Percentiles rank a stretch among this genome's conserved stretches.
Evolutionary conservation across 805 yeast genomes (phyloP).

Genomic region (Maudiozyma serrabonitensis): DNA sequence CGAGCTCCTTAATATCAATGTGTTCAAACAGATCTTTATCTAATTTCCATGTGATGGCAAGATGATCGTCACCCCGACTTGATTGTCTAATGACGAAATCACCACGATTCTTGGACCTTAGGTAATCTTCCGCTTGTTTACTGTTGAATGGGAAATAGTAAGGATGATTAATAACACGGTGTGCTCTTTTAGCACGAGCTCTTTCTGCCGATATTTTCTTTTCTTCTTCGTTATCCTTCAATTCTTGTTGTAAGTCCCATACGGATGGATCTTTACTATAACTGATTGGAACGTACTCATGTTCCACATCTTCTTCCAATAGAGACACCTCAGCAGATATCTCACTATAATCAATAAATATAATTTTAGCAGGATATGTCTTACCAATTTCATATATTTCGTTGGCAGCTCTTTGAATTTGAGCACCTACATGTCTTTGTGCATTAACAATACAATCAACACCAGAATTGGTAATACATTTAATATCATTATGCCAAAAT

Average conservation of each 20-base stretch:
- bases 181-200: conserved; percentile 54
- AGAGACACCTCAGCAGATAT: conserved; percentile 69
- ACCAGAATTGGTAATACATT: conserved; percentile 46
- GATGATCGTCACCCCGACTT: conserved; percentile 75
- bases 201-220: conserved; percentile 43
- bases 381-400: conserved; percentile 51
- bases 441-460: conserved; percentile 51
- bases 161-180: conserved; percentile 82
- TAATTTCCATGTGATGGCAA: conserved; percentile 94
- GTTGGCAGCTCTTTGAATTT: conserved; percentile 37
- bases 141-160: conserved; percentile 75
- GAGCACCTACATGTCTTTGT: conserved; percentile 37
- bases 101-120: conserved; percentile 84
- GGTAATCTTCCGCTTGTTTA: conserved; percentile 83
- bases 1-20: conserved; percentile 71
- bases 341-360: conserved; percentile 59
- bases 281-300: conserved; percentile 33
- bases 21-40: conserved; percentile 88
- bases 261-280: conserved; percentile 45
- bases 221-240: conserved; percentile 50
- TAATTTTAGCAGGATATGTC: conserved; percentile 76
- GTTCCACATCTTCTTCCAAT: conserved; percentile 52
- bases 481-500: conserved; percentile 33
- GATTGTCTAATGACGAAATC: conserved; percentile 93
- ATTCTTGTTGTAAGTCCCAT: conserved; percentile 77